phyloP scores from a whole-genome alignment of 306 rosid genomes.

The Hippophae gyantsensis region DNA sequence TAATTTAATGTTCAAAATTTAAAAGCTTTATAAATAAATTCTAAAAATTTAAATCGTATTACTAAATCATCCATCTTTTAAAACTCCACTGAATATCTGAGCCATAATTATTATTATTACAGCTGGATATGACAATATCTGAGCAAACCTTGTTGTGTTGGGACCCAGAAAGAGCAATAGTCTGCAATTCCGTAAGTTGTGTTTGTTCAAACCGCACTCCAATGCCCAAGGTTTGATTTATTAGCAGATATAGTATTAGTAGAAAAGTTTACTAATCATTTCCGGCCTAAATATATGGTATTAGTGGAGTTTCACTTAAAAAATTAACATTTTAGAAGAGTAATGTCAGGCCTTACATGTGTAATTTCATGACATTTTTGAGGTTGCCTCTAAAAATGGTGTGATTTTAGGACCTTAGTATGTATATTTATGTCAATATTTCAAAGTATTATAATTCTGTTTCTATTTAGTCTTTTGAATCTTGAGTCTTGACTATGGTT shows the following conservation, averaged over 20 bases:
- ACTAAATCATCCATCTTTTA: background rate
- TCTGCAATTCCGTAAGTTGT: constrained; percentile 7
- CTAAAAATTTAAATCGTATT: background rate
- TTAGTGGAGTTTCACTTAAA: too few relatives aligned
- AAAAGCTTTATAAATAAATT: too few relatives aligned
- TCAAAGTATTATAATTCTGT: background rate
- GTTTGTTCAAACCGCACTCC: constrained; percentile 14
- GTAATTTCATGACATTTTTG: too few relatives aligned
- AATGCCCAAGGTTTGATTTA: constrained; percentile 14
- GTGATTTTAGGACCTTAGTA: too few relatives aligned
- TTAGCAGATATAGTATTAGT: too few relatives aligned
- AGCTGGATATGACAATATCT: constrained; percentile 1
- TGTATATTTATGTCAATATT: too few relatives aligned
- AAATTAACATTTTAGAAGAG: too few relatives aligned
- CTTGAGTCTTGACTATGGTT: background rate
- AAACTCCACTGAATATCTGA: background rate
- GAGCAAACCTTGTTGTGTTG: constrained; percentile 18
- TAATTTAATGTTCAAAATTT: too few relatives aligned
- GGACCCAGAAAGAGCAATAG: constrained; percentile 11
- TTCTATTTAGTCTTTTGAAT: background rate
- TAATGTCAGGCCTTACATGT: too few relatives aligned
- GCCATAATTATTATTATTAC: background rate
- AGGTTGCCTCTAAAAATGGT: too few relatives aligned
- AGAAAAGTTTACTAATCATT: too few relatives aligned
- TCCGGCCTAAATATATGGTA: too few relatives aligned